Percentiles rank a stretch among this genome's conserved stretches.
phyloP scores from a whole-genome alignment of 1,284 basidiomycete genomes.

The Tranzscheliella williamsii region DNA sequence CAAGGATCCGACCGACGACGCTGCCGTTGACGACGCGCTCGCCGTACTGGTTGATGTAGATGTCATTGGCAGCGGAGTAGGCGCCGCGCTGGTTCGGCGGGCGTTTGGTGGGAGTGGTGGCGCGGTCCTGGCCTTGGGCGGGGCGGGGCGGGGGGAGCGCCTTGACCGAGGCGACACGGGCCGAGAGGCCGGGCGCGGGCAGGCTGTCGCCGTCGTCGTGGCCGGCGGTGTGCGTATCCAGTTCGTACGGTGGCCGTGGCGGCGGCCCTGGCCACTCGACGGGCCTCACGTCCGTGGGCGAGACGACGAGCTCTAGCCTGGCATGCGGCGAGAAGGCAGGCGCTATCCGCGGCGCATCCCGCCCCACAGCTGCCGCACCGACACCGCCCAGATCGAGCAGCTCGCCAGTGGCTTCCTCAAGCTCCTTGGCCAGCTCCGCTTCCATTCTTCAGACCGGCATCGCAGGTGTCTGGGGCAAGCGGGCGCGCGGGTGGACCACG shows the following conservation, averaged over 20 bases:
- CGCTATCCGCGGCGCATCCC: conserved; percentile 2
- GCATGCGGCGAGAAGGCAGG: conserved; percentile 15
- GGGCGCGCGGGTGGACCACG: too few relatives aligned
- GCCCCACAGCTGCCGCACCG: neutral
- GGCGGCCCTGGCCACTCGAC: conserved; percentile 18
- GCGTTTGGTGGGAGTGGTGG: neutral
- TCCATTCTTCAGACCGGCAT: conserved; percentile 33
- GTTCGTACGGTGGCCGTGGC: neutral
- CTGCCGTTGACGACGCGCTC: conserved; percentile 37
- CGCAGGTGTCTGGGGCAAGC: too few relatives aligned
- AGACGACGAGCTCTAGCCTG: conserved; percentile 21
- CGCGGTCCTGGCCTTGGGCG: too few relatives aligned
- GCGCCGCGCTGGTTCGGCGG: neutral
- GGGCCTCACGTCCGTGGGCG: conserved; percentile 31
- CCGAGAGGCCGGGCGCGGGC: conserved; percentile 15
- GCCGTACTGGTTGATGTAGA: conserved; percentile 43
- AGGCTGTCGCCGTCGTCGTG: conserved; percentile 28
- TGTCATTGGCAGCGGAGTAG: conserved; percentile 20
- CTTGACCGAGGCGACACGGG: conserved; percentile 15
- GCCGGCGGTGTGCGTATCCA: neutral
- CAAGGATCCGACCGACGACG: conserved; percentile 25
- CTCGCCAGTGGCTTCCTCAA: conserved; percentile 36
- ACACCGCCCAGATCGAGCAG: conserved; percentile 13
- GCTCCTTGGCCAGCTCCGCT: conserved; percentile 27
- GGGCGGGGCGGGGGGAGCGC: too few relatives aligned